Evolutionary conservation across 768 basidiomycete genomes (phyloP), one percentile per base, ranked within the genome.

Genomic region (Russula lepida): DNA sequence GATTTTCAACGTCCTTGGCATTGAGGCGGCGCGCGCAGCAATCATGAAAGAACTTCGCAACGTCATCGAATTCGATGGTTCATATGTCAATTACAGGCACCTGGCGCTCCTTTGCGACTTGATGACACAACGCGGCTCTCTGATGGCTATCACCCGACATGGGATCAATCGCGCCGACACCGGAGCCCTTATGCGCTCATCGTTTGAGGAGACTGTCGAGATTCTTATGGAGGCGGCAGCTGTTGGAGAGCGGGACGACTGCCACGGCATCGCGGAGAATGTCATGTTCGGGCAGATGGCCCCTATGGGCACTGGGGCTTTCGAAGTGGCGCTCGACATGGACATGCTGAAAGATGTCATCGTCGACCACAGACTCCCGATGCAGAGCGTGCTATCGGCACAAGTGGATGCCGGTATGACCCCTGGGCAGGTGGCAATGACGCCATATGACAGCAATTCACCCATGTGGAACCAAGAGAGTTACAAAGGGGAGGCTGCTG

Each of bases 161-260:
- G 97, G 97, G 73, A 99, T 99, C 75, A 99, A 99, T 74, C 87
- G 97, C 51, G 89, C 95, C 27, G 97, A 99, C 68, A 98, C 97
- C n/a, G 97, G 97, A 21, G 95, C 97, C 4, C 79, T 99, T 56
- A 98, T 98, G 88, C 81, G 97, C 53, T 98, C 93, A 73, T 98
- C 97, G 1, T 99, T 99, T 79, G 97, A 99, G 73, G 97, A 98
- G 78, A 99, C 97, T 2, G 97, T 99, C 63, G 97, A 99, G 72
- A 98, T 98, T 68, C 74, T 99, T 58, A 95, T 98, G 88, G 97
- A 99, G 71, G 97, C 97, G 0, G 97, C 97, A 1, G 94, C 95
- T 1, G 89, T 95, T 25, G 97, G 97, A 56, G 95, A 98, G 77
- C 92, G 93, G 73, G 97, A 99, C 66, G 95, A 98, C 67, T 99